Conservation (phyloP, 2,329 filamentous ascomycete species). For the Neopestalotiopsis rosae region DNA sequence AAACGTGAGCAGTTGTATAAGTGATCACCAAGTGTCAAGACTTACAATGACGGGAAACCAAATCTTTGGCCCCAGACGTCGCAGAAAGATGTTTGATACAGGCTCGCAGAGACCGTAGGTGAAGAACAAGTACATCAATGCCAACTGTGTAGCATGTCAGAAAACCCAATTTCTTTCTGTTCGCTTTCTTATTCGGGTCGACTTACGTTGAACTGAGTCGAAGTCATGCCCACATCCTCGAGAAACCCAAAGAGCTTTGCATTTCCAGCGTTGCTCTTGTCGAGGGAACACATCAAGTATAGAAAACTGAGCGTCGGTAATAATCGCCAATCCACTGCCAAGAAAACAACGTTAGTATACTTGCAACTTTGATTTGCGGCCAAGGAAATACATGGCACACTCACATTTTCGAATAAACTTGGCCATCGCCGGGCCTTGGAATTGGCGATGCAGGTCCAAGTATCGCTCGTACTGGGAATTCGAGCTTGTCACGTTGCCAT, state of each 20-base stretch:
- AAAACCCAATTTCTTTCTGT: not conserved
- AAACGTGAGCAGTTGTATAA: not conserved
- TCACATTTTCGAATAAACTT: conserved; percentile 9
- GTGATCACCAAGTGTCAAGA: not conserved
- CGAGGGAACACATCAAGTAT: conserved; percentile 25
- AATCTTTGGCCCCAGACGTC: conserved; percentile 43
- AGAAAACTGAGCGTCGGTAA: conserved; percentile 22
- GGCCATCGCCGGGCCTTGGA: conserved; percentile 12
- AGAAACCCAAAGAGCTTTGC: conserved; percentile 25
- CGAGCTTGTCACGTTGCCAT: not conserved
- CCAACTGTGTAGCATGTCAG: conserved; percentile 28
- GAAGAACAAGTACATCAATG: conserved; percentile 39
- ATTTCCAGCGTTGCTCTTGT: conserved; percentile 26
- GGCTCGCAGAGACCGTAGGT: conserved; percentile 29
- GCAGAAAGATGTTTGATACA: conserved; percentile 35
- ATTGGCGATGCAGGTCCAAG: conserved; percentile 19
- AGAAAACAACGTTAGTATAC: not conserved
- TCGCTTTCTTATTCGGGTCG: conserved; percentile 1
- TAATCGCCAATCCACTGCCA: conserved; percentile 21
- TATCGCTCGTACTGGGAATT: conserved; percentile 23
- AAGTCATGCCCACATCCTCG: conserved; percentile 26
- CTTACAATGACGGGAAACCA: conserved; percentile 28
- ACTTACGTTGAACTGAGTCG: conserved; percentile 19
- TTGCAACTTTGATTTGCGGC: not conserved
- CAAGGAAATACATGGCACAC: not conserved